Percentiles rank a stretch among this genome's conserved stretches.
Evolutionary conservation across 2,329 filamentous ascomycete genomes (phyloP).

Genomic region (Sclerotinia sclerotiorum): DNA sequence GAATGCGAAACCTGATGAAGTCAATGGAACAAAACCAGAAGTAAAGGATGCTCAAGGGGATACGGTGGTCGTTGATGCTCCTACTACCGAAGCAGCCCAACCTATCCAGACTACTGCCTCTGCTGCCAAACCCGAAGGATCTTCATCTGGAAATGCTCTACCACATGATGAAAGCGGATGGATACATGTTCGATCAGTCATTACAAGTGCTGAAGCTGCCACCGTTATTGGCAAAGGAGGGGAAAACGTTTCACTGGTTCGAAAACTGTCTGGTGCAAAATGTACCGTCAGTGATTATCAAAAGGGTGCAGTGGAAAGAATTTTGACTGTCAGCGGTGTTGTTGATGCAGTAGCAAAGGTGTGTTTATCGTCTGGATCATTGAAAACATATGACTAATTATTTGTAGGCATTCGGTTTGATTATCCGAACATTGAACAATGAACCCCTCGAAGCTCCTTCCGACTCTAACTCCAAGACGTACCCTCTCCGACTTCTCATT

Average conservation of each 20-base stretch:
- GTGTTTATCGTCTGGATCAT: constrained; percentile 39
- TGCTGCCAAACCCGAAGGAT: constrained; percentile 40
- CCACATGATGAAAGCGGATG: constrained; percentile 87
- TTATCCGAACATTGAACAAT: constrained; percentile 97
- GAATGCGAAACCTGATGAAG: constrained; percentile 42
- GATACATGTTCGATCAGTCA: constrained; percentile 96
- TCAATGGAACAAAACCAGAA: constrained; percentile 52
- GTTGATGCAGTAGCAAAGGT: constrained; percentile 98
- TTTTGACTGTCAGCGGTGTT: constrained; percentile 92
- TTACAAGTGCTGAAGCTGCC: constrained; percentile 94
- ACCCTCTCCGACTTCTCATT: constrained; percentile 90
- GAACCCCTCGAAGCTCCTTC: constrained; percentile 87
- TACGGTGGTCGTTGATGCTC: constrained; percentile 62
- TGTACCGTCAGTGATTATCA: constrained; percentile 99
- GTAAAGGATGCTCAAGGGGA: constrained; percentile 63
- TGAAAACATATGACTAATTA: not conserved
- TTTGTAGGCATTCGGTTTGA: constrained; percentile 84
- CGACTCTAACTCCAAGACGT: constrained; percentile 92
- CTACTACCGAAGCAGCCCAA: constrained; percentile 45
- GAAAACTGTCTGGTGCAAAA: constrained; percentile 91
- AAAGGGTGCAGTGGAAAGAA: constrained; percentile 94
- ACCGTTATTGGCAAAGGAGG: constrained; percentile 98
- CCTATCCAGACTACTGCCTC: constrained; percentile 51
- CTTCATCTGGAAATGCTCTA: constrained; percentile 46
- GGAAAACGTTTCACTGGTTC: constrained; percentile 97